Conservation (phyloP, 495 filamentous ascomycete species). For the Lophiostoma macrostomum region DNA sequence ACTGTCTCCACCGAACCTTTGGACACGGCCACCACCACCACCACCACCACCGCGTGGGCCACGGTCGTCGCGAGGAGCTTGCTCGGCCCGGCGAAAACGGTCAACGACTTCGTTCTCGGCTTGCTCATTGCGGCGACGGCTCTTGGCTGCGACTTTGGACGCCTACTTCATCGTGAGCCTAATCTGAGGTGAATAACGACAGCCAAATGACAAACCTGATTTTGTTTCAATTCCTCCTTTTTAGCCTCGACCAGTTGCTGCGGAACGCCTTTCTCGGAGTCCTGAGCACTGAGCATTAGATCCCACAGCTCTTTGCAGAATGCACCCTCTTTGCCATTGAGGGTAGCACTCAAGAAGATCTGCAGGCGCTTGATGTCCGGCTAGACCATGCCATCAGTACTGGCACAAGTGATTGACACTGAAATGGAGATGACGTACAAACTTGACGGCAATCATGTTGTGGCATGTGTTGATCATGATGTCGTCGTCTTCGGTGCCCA, state of each 20-base stretch:
- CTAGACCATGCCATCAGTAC: constrained; percentile 50
- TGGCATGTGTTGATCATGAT: constrained; percentile 92
- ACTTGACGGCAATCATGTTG: constrained; percentile 79
- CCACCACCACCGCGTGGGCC: constrained; percentile 6
- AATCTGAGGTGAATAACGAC: background rate
- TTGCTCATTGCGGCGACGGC: constrained; percentile 64
- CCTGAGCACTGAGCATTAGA: constrained; percentile 83
- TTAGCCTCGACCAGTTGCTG: constrained; percentile 94
- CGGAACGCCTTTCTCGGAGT: constrained; percentile 83
- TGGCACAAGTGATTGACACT: background rate
- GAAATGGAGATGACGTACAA: constrained; percentile 55
- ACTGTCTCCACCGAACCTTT: too few species aligned
- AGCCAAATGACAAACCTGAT: constrained; percentile 61
- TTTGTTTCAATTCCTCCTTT: constrained; percentile 87
- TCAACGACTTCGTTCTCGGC: constrained; percentile 63
- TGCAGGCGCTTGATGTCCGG: constrained; percentile 94
- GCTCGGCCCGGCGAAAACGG: constrained; percentile 64
- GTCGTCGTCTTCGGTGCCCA: constrained; percentile 89
- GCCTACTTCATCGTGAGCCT: constrained; percentile 46
- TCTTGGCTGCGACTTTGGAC: constrained; percentile 74
- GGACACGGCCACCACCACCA: too few species aligned
- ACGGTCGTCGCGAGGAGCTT: background rate
- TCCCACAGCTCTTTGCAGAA: constrained; percentile 97
- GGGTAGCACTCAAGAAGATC: constrained; percentile 88
- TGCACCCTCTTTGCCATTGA: constrained; percentile 79